A percentile compares a stretch with the other conserved stretches of the same genome.
Conservation (phyloP, 192 early-diverging fungal species). For the Phlyctochytrium arcticum region DNA sequence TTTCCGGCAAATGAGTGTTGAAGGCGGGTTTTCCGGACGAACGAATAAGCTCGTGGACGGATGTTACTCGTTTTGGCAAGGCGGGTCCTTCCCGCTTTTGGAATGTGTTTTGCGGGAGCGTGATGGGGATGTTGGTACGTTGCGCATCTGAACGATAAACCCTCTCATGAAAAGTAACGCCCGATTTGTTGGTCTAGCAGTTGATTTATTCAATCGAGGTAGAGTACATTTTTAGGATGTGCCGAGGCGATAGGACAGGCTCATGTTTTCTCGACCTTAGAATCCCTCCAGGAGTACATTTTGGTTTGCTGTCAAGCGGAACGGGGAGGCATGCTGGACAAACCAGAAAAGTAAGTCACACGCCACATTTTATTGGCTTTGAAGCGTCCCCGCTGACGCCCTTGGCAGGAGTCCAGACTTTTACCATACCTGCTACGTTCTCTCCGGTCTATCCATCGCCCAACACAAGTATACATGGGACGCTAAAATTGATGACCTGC, state of each 20-base stretch:
- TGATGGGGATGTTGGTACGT: not conserved
- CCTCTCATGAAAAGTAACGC: too few species aligned
- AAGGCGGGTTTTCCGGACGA: constrained; percentile 95
- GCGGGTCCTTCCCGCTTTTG: constrained; percentile 72
- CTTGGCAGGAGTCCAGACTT: constrained; percentile 63
- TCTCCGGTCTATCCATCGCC: constrained; percentile 78
- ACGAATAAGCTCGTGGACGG: constrained; percentile 98
- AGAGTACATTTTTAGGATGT: too few species aligned
- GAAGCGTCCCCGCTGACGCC: not conserved
- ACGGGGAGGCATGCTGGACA: constrained; percentile 84
- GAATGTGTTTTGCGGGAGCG: constrained; percentile 26
- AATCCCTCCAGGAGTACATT: constrained; percentile 76
- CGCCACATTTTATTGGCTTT: not conserved
- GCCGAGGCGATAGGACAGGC: too few species aligned
- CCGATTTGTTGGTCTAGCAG: too few species aligned
- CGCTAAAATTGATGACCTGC: constrained; percentile 33
- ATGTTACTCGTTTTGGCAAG: constrained; percentile 97
- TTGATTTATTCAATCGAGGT: constrained; percentile 18
- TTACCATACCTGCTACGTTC: constrained; percentile 93
- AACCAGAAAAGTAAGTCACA: constrained; percentile 71
- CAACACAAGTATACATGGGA: constrained; percentile 66
- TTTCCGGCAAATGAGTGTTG: constrained; percentile 77
- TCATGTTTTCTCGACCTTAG: not conserved
- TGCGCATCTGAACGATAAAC: too few species aligned
- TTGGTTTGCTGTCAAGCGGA: constrained; percentile 78